Base-by-base conservation (phyloP, 2,329 filamentous ascomycete species). In the Penicillium sp. region DNA sequence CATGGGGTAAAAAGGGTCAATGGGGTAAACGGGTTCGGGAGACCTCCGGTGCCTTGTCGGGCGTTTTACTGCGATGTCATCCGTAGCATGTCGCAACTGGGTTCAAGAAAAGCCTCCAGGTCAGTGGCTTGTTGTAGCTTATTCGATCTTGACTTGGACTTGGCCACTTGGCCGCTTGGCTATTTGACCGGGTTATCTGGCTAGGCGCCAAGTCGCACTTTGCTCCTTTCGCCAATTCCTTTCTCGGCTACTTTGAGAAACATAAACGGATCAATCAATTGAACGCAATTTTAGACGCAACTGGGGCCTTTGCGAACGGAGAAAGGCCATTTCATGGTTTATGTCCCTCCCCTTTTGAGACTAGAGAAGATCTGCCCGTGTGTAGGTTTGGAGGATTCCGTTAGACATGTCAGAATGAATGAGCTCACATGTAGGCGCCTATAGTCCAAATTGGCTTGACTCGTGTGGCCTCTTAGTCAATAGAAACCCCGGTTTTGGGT, bases 131-230 rank as follows among this genome's bases (percentile, higher is more conserved):
- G 42, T n/a, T 15, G 8, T 28, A 33, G 34, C 36, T 47, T 28
- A 24, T 48, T 12, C 26, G 18, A 16, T 16, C 36, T 42, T 34
- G 26, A 42, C 45, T 48, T 48, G 28, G 36, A 42, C 41, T 31
- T 12, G 28, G 46, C 23, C 18, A 21, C 36, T 39, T 39, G 36
- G 18, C 16, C 3, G 34, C 34, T 38, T 38, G 16, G 16, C 36
- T 4, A 9, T 29, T 29, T 29, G n/a, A 33, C 31, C 15, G 31
- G 31, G 31, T 15, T 33, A 4, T 16, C n/a, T 36, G 28, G 23
- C 41, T 52, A 24, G 33, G 45, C 34, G 51, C 51, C 51, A 49
- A 53, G 51, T 18, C 28, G 34, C 49, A 29, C 31, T 24, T 38
- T 21, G 18, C 6, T 9, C 34, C 16, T 36, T 29, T 29, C 8